Evolutionary conservation across 371 early-diverging fungal species (phyloP).

Genomic region (Choanephora cucurbitarum): DNA sequence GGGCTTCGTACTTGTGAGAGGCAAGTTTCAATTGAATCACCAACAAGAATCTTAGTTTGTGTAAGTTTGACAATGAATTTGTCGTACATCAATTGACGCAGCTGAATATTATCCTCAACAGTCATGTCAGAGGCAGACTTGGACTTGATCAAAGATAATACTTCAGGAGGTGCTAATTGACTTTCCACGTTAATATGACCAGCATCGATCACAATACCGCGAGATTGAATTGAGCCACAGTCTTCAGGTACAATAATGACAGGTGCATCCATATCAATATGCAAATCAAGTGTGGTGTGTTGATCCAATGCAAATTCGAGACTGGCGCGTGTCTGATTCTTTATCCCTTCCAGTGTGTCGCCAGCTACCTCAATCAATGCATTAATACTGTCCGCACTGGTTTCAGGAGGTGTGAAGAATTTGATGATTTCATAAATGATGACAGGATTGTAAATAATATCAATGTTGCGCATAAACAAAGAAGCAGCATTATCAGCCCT

Average conservation of each 20-base stretch:
- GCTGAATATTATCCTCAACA: constrained; percentile 64
- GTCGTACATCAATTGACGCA: constrained; percentile 90
- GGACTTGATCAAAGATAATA: constrained; percentile 66
- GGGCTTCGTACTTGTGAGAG: constrained; percentile 64
- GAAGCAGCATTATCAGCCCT: constrained; percentile 86
- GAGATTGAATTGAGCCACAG: constrained; percentile 64
- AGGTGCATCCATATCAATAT: constrained; percentile 96
- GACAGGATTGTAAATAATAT: constrained; percentile 87
- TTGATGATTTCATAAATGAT: constrained; percentile 73
- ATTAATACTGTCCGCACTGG: constrained; percentile 75
- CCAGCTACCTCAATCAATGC: constrained; percentile 84
- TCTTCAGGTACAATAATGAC: constrained; percentile 93
- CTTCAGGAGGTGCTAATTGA: constrained; percentile 74
- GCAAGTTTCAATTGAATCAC: constrained; percentile 75
- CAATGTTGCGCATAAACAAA: constrained; percentile 86
- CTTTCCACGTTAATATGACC: constrained; percentile 91
- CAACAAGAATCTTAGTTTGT: constrained; percentile 84
- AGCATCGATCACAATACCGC: constrained; percentile 87
- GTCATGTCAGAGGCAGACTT: constrained; percentile 66
- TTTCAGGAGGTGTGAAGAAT: constrained; percentile 87
- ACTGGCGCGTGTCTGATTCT: constrained; percentile 87
- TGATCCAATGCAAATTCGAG: constrained; percentile 87
- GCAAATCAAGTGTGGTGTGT: constrained; percentile 87
- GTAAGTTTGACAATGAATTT: constrained; percentile 82
- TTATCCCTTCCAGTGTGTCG: constrained; percentile 86